Conservation (phyloP, 1,284 basidiomycete species). For the Pterulicium gracile region DNA sequence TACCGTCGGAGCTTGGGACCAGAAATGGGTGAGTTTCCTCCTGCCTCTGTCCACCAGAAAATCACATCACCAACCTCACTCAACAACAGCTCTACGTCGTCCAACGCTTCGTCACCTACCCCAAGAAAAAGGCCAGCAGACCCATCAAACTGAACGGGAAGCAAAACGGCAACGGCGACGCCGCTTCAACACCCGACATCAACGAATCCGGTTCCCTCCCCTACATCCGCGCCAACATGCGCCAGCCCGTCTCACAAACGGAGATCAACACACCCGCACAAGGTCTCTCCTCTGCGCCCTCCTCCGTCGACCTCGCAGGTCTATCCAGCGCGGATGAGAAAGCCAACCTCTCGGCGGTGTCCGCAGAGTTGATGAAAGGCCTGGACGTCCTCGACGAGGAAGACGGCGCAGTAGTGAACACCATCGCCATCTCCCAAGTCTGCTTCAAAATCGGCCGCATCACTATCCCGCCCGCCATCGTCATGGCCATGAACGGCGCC, state of each 20-base stretch:
- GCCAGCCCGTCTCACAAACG: not conserved
- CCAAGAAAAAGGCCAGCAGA: conserved; percentile 23
- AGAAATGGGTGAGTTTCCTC: conserved; percentile 65
- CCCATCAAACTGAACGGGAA: conserved; percentile 2
- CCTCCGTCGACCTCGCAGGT: not conserved
- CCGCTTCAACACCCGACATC: not conserved
- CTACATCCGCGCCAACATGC: not conserved
- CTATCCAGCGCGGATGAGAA: too few species aligned
- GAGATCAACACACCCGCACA: not conserved
- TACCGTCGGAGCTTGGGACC: conserved; percentile 65
- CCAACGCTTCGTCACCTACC: conserved; percentile 55
- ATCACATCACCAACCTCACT: conserved; percentile 1
- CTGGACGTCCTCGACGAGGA: not conserved
- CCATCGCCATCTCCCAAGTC: conserved; percentile 35
- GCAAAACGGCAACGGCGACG: not conserved
- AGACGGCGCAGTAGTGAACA: not conserved
- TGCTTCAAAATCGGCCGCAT: conserved; percentile 52
- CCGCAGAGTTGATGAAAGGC: too few species aligned
- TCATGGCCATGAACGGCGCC: conserved; percentile 26
- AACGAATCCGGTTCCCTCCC: not conserved
- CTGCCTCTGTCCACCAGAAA: not conserved
- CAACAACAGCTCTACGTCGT: conserved; percentile 47
- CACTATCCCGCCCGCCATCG: conserved; percentile 42
- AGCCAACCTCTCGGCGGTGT: too few species aligned
- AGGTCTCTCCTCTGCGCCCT: not conserved